Percentiles rank a stretch among this genome's conserved stretches.
These are phyloP conservation scores for Nicotiana obtusifolia DNA, from an alignment of 257 asterid genomes.

Conservation along the genomic window DNA sequence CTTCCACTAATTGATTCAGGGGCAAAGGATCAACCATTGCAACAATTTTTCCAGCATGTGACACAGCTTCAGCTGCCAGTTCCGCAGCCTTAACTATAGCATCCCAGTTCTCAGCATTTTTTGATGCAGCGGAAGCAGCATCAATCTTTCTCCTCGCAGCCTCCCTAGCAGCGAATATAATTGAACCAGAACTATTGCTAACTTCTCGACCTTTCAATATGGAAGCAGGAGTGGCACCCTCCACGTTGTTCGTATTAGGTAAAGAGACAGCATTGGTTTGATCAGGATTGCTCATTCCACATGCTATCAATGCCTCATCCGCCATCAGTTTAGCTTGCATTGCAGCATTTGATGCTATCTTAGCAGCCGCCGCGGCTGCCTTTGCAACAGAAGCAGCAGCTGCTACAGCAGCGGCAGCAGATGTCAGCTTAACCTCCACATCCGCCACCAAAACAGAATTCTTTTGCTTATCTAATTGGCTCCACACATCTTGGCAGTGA, in stretches of 20 bases:
- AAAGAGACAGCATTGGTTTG: conserved; percentile 17
- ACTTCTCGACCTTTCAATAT: conserved; percentile 46
- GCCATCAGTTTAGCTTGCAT: conserved; percentile 82
- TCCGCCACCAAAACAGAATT: conserved; percentile 52
- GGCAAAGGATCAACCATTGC: conserved; percentile 81
- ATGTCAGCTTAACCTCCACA: conserved; percentile 65
- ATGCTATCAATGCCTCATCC: conserved; percentile 49
- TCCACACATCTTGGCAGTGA: conserved; percentile 83
- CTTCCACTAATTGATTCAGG: conserved; percentile 53
- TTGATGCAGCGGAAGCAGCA: conserved; percentile 95
- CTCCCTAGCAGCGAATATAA: conserved; percentile 79
- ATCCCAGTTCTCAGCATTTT: conserved; percentile 86
- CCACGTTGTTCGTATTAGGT: conserved; percentile 30
- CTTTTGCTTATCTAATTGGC: conserved; percentile 56
- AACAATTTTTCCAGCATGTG: conserved; percentile 85
- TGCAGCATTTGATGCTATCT: conserved; percentile 83
- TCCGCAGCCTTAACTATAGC: conserved; percentile 93
- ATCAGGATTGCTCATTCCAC: conserved; percentile 29
- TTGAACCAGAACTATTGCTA: conserved; percentile 44
- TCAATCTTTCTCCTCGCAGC: conserved; percentile 88
- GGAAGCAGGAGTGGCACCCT: conserved; percentile 55
- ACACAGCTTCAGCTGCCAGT: conserved; percentile 92
- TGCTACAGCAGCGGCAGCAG: conserved; percentile 85
- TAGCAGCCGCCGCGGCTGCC: conserved; percentile 98
- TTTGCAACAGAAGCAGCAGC: conserved; percentile 96